A percentile compares a stretch with the other conserved stretches of the same genome.
Evolutionary conservation across 2,329 filamentous ascomycete species (phyloP).

Genomic region (Aspergillus texensis): DNA sequence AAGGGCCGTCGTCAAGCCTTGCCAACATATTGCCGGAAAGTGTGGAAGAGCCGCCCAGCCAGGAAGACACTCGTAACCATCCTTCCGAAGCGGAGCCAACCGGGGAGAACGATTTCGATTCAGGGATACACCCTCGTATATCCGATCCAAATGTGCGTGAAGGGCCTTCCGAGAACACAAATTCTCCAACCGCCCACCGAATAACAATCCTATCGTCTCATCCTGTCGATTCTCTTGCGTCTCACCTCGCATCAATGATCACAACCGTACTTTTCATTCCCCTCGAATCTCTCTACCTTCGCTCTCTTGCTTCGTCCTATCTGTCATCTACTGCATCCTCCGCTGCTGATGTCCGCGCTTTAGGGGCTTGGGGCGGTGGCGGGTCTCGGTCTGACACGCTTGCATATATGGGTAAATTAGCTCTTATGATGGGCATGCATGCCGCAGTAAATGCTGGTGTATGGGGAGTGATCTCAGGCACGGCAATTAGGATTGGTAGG

Average conservation of each 20-base stretch:
- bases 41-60: conserved; percentile 33
- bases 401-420: conserved; percentile 40
- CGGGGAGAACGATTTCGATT: conserved; percentile 18
- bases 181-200: conserved; percentile 33
- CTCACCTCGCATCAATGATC: conserved; percentile 42
- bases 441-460: conserved; percentile 39
- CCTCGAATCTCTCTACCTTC: conserved; percentile 44
- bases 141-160: conserved; percentile 22
- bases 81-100: conserved; percentile 15
- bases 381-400: conserved; percentile 32
- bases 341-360: conserved; percentile 31
- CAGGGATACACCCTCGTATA: conserved; percentile 20
- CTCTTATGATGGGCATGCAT: conserved; percentile 41
- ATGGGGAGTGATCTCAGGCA: conserved; percentile 41
- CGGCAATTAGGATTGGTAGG: conserved; percentile 43
- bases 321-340: conserved; percentile 33
- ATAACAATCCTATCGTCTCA: conserved; percentile 48
- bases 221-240: conserved; percentile 46
- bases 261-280: conserved; percentile 44
- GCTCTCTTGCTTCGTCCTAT: conserved; percentile 42
- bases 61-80: conserved; percentile 23
- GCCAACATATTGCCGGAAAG: conserved; percentile 35
- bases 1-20: conserved; percentile 13
- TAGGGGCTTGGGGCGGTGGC: conserved; percentile 41
- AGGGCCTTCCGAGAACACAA: conserved; percentile 11